Evolutionary conservation across 768 basidiomycete genomes (phyloP).

Genomic region (Pleurotus djamor): DNA sequence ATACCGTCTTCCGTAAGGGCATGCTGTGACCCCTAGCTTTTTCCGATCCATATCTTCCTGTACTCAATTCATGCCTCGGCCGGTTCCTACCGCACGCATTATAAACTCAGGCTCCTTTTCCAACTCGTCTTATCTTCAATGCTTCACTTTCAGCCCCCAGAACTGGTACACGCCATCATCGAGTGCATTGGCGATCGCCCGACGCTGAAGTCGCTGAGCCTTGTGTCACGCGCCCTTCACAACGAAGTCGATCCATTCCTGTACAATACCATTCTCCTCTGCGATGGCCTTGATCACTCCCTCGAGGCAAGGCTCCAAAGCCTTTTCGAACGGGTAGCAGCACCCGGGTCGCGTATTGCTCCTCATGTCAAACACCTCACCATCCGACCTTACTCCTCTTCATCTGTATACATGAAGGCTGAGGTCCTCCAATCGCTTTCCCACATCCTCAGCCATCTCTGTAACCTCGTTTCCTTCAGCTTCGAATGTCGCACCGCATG

Average conservation of each 20-base stretch:
- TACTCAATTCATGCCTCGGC: too few relatives aligned
- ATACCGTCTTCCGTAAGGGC: too few relatives aligned
- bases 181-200: background rate
- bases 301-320: background rate
- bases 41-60: too few relatives aligned
- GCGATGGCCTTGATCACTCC: background rate
- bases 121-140: background rate
- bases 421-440: background rate
- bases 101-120: background rate
- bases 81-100: background rate
- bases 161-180: background rate
- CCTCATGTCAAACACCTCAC: background rate
- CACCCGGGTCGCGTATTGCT: background rate
- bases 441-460: background rate
- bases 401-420: background rate
- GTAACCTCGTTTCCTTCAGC: background rate
- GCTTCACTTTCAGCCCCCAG: background rate
- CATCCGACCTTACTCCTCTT: background rate
- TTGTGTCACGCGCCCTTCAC: background rate
- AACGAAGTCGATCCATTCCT: background rate
- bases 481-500: background rate
- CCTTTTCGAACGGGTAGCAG: background rate
- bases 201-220: background rate
- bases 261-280: background rate
- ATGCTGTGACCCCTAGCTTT: too few relatives aligned